Evolutionary conservation across 768 basidiomycete genomes (phyloP), one percentile per base, ranked within the genome.

Genomic region (Boletellus ananiceps): DNA sequence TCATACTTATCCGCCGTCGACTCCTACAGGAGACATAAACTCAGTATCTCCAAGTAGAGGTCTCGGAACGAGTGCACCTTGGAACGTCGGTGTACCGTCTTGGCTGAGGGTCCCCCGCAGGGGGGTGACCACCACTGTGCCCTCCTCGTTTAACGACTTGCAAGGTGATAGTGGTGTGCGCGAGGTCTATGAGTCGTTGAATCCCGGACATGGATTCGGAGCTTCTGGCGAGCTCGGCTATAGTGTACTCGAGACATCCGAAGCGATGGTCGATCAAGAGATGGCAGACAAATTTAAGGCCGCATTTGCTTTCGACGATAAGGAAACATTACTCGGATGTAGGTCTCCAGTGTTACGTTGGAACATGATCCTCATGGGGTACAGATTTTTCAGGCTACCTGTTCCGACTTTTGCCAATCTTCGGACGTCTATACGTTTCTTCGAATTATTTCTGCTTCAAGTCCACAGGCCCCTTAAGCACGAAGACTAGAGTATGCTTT

Each of bases 381-480:
- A 29, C 50, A 98, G 95, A 90, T 60, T 92, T 95, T 64, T 82
- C 90, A 36, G 93, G 93, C 9, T 96, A 91, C 66, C 74, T 98
- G 37, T 92, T 84, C 69, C 79, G 95, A 48, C 75, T 95, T 21
- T 67, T 99, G n/a, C 95, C 96, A 0, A 78, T 95, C 12, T 87
- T 77, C 51, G 95, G 95, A 7, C 79, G 86, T 44, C 77, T 97
- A 25, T 97, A 88, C 62, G 79, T 98, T 52, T 95, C 95, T n/a
- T 83, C 81, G 11, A 92, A 89, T 66, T 86, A 82, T 66, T 87
- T 98, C 67, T 96, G 93, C 70, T 99, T 98, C 80, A 89, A 91
- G 62, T 93, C 94, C 5, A 87, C 81, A 37, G 83, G 91, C 5
- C 80, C 88, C 27, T 64, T 95, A 42, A 80, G 87, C 46, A 74